Conservation (phyloP, 768 basidiomycete species). For the Hortiboletus campestris region DNA sequence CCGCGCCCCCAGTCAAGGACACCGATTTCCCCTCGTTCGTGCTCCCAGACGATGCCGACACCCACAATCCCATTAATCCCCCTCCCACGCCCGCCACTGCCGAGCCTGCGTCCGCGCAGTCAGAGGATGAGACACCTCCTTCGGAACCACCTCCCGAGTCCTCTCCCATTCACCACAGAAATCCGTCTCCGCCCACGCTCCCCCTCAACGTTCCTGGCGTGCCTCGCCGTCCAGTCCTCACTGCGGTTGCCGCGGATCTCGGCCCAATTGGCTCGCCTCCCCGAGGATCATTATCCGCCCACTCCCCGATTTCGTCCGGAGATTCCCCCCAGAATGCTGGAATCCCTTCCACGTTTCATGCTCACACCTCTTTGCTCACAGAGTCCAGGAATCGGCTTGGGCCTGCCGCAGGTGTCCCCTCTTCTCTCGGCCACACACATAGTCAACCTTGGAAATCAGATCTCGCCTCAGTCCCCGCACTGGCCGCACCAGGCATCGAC, state of each 20-base stretch:
- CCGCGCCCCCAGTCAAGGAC: slow-evolving; percentile 73
- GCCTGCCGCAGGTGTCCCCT: slow-evolving; percentile 47
- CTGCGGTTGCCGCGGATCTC: slow-evolving; percentile 51
- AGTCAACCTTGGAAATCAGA: slow-evolving; percentile 30
- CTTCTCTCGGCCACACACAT: slow-evolving; percentile 52
- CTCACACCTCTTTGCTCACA: slow-evolving; percentile 51
- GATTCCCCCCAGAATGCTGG: slow-evolving; percentile 42
- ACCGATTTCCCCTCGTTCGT: slow-evolving; percentile 73
- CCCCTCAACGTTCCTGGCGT: slow-evolving; percentile 50
- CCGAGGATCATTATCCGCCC: slow-evolving; percentile 42
- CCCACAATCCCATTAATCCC: background rate
- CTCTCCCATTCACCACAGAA: slow-evolving; percentile 22
- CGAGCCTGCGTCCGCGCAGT: background rate
- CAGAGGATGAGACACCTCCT: slow-evolving; percentile 7
- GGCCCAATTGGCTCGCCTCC: slow-evolving; percentile 86
- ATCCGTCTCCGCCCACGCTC: slow-evolving; percentile 47
- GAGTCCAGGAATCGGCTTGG: slow-evolving; percentile 37
- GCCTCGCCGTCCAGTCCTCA: slow-evolving; percentile 44
- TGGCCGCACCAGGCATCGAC: slow-evolving; percentile 15
- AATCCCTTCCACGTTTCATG: slow-evolving; percentile 69
- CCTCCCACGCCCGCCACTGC: slow-evolving; percentile 5
- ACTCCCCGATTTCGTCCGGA: slow-evolving; percentile 49
- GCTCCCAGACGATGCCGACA: slow-evolving; percentile 56
- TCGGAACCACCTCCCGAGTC: slow-evolving; percentile 10
- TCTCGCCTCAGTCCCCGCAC: slow-evolving; percentile 11